Conservation (phyloP, 75 land plant genomes). For the Ceratopteris richardii region DNA sequence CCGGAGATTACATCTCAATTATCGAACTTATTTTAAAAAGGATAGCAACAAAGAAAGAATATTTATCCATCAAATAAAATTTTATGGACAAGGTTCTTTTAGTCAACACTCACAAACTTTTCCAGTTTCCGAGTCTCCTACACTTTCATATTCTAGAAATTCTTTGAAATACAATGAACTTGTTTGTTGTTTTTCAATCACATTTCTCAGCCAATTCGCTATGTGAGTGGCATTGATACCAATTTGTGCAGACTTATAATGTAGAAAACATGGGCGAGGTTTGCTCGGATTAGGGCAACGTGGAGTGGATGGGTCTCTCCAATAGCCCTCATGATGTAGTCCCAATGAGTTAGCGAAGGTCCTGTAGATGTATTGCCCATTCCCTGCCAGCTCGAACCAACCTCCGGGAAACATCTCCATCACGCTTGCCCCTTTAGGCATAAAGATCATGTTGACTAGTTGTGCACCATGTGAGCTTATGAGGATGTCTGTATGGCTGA, state of each 20-base stretch:
- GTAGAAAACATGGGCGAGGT: constrained; percentile 7
- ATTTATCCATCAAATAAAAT: no score
- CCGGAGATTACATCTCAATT: no score
- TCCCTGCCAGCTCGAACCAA: constrained; percentile 28
- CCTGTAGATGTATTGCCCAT: constrained; percentile 26
- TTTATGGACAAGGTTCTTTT: no score
- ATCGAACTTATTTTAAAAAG: no score
- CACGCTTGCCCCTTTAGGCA: constrained; percentile 21
- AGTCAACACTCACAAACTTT: no score
- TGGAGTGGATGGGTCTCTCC: constrained; percentile 25
- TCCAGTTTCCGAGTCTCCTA: no score
- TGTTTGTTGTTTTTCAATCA: no score
- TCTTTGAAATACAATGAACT: no score
- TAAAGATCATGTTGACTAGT: constrained; percentile 30
- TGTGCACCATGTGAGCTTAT: constrained; percentile 32
- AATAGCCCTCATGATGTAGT: constrained; percentile 20
- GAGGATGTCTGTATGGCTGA: constrained; percentile 27
- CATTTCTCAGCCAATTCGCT: constrained; percentile 15
- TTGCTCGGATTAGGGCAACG: constrained; percentile 14
- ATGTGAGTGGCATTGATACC: constrained; percentile 27
- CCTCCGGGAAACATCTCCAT: constrained; percentile 31
- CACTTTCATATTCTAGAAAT: no score
- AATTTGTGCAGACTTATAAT: constrained; percentile 18
- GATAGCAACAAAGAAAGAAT: no score
- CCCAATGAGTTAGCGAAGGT: constrained; percentile 13